Percentiles rank a stretch among this genome's conserved stretches.
Conservation (phyloP, 345 rosid genomes). For the Populus davidiana region DNA sequence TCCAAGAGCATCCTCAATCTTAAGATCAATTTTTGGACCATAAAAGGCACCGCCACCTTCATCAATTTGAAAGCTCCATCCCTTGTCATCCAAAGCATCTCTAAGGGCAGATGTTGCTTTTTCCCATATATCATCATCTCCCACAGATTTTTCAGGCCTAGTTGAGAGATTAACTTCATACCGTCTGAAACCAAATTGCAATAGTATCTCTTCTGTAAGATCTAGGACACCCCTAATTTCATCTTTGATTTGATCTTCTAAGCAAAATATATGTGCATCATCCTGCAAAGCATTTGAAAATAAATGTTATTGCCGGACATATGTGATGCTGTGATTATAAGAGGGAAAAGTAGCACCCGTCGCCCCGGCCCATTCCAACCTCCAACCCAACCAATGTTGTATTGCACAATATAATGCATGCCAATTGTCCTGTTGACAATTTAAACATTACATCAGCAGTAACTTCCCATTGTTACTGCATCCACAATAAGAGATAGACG, state of each 20-base stretch:
- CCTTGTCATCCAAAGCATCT: conserved; percentile 86
- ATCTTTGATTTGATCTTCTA: conserved; percentile 90
- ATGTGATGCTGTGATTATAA: neutral
- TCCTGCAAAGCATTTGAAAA: conserved; percentile 51
- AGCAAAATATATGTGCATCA: conserved; percentile 93
- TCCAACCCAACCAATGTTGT: neutral
- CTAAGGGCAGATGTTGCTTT: conserved; percentile 77
- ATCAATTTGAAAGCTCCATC: conserved; percentile 88
- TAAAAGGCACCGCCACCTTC: conserved; percentile 99
- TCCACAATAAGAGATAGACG: no score
- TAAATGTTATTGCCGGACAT: neutral
- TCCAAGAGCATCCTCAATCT: conserved; percentile 94
- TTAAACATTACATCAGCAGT: neutral
- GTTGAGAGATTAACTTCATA: conserved; percentile 93
- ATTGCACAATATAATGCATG: neutral
- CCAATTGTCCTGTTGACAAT: neutral
- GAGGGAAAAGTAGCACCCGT: neutral
- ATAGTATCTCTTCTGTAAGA: conserved; percentile 78
- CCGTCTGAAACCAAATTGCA: conserved; percentile 75
- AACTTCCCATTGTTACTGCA: neutral
- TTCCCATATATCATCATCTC: conserved; percentile 88
- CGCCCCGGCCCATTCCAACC: no score
- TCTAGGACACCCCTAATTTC: conserved; percentile 92
- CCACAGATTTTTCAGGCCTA: conserved; percentile 90
- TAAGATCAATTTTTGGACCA: conserved; percentile 94